Evolutionary conservation across 768 basidiomycete genomes (phyloP).

Genomic region (Auricularia sp.): DNA sequence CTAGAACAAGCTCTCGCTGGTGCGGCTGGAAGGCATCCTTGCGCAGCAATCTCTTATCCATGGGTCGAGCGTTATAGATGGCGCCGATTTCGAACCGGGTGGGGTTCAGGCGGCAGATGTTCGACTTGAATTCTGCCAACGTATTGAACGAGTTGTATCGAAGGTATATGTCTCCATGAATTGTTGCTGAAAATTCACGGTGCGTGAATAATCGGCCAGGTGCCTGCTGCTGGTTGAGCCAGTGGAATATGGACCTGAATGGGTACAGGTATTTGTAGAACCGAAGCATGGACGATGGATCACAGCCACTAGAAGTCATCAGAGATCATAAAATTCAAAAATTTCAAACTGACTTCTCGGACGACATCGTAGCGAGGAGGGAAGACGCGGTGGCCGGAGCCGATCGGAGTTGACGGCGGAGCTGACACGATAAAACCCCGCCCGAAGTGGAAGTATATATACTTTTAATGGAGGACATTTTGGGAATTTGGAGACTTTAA

Average conservation of each 20-base stretch:
- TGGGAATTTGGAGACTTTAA: no score
- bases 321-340: no score
- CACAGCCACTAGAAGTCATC: no score
- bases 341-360: no score
- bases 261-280: conserved; percentile 92
- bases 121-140: conserved; percentile 84
- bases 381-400: no score
- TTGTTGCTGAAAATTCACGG: conserved; percentile 92
- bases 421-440: no score
- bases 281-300: conserved; percentile 35
- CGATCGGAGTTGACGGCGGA: no score
- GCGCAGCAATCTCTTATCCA: conserved; percentile 77
- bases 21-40: conserved; percentile 59
- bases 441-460: no score
- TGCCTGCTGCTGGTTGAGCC: conserved; percentile 87
- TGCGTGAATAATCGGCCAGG: conserved; percentile 79
- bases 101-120: conserved; percentile 76
- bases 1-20: conserved; percentile 90
- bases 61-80: conserved; percentile 82
- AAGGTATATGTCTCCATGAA: conserved; percentile 82
- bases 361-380: no score
- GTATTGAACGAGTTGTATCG: conserved; percentile 88
- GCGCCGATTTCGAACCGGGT: conserved; percentile 96
- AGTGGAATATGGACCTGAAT: conserved; percentile 85
- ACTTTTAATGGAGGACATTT: no score